phyloP scores from a whole-genome alignment of 2,329 filamentous ascomycete species.

The Uncinocarpus reesii region DNA sequence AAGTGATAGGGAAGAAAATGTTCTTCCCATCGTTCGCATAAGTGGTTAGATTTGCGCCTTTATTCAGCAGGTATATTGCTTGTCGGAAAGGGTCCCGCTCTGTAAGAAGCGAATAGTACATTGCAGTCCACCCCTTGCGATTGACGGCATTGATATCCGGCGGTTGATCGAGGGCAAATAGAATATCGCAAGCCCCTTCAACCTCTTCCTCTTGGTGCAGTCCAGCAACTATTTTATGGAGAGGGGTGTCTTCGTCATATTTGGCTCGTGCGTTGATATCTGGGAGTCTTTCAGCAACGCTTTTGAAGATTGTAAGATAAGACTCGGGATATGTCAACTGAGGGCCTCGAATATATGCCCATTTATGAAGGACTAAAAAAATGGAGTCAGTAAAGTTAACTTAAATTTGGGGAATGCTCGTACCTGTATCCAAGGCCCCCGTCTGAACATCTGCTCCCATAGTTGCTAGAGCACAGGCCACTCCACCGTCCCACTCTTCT shows the following conservation, averaged over 20 bases:
- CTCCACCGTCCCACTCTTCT: constrained; percentile 22
- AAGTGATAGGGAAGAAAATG: constrained; percentile 20
- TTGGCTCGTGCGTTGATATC: constrained; percentile 18
- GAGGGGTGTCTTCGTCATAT: constrained; percentile 19
- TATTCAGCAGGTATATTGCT: constrained; percentile 18
- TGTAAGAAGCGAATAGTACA: constrained; percentile 19
- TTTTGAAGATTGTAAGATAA: constrained; percentile 18
- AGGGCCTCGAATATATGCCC: constrained; percentile 17
- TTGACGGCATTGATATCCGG: constrained; percentile 20
- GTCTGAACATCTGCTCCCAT: constrained; percentile 18
- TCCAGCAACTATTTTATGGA: constrained; percentile 20
- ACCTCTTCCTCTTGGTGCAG: constrained; percentile 21
- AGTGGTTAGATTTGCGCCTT: constrained; percentile 18
- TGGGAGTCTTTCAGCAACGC: constrained; percentile 16
- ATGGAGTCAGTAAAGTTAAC: not conserved
- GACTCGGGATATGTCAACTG: constrained; percentile 21
- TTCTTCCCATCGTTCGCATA: constrained; percentile 16
- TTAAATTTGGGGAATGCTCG: not conserved
- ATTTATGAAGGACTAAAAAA: constrained; percentile 20
- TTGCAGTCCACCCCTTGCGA: constrained; percentile 17
- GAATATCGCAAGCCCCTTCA: constrained; percentile 19
- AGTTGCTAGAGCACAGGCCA: constrained; percentile 19
- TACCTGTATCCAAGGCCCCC: constrained; percentile 16
- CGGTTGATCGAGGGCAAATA: constrained; percentile 16
- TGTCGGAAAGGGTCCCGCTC: constrained; percentile 18